phyloP scores from a whole-genome alignment of 2,329 filamentous ascomycete species.

The Arachnomyces sp. region DNA sequence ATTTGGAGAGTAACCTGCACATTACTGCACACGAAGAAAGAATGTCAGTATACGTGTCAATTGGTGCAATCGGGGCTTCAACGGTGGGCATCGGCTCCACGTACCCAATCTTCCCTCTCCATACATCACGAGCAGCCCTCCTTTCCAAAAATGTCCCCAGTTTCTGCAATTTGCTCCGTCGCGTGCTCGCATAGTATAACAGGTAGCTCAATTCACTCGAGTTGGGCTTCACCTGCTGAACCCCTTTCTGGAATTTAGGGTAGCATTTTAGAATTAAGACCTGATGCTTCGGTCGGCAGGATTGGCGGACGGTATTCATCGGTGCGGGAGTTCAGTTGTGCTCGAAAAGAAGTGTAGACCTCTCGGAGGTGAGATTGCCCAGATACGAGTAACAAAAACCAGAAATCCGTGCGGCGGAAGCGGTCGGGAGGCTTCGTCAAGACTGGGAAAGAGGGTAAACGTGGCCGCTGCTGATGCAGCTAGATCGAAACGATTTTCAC shows the following conservation, averaged over 20 bases:
- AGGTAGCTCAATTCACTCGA: constrained; percentile 94
- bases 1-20: constrained; percentile 94
- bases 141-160: constrained; percentile 92
- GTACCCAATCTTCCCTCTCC: constrained; percentile 77
- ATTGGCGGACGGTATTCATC: constrained; percentile 53
- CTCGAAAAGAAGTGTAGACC: no score
- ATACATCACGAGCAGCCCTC: constrained; percentile 85
- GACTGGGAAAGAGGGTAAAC: no score
- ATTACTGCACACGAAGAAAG: constrained; percentile 49
- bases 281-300: constrained; percentile 85
- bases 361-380: no score
- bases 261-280: constrained; percentile 95
- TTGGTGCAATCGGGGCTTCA: constrained; percentile 3
- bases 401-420: no score
- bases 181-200: constrained; percentile 91
- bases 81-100: constrained; percentile 21
- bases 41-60: background rate
- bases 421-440: no score
- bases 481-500: no score
- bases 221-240: constrained; percentile 89
- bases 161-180: constrained; percentile 91
- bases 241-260: constrained; percentile 81
- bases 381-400: no score
- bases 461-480: no score
- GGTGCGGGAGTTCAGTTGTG: constrained; percentile 7